Base-by-base conservation (phyloP, 805 yeast species). In the Starmerella cellae region DNA sequence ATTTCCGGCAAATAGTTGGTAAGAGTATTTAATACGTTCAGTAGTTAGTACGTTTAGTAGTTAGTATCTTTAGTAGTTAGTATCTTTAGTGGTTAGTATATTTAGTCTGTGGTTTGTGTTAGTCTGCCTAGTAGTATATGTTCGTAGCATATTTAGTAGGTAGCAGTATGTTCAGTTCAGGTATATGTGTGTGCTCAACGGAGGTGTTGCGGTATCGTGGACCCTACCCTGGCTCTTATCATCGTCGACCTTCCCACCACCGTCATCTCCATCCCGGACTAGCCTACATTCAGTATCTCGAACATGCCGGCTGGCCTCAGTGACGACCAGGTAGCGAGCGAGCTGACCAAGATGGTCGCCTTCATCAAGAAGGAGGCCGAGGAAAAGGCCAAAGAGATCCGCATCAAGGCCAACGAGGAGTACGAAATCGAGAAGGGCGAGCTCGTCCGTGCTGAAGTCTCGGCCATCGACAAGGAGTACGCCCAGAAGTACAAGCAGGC, bases 321-420 rank as follows among this genome's bases (percentile, higher is more conserved):
- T 45, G 58, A 54, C 38, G 59, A 54, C 45, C 82, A 87, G 85
- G 97, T 88, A 54, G 85, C 81, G 59, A 84, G 84, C 55, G 98
- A 91, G 70, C 82, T 91, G 65, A 78, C 79, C 63, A 91, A 91
- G 71, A 91, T 91, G 96, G 94, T 88, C 62, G 87, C 93, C 60
- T 91, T 91, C 77, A 91, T 91, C 74, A 83, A 81, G 68, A 91
- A 88, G 74, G 99, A 91, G 69, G 99, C 99, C 31, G 94, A 87
- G 58, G 99, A 91, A 65, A 91, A 91, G 69, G 95, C 97, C 53
- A 83, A 82, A 63, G 99, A 91, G 66, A 85, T 91, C 60, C 78
- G 73, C 61, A 71, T 91, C 57, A 93, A 91, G 69, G 95, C 97
- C 35, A 95, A 93, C 62, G 98, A 91, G 65, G 99, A 91, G 68